Base-by-base conservation (phyloP, 192 early-diverging fungal species). In the Backusella parvicylindrica region DNA sequence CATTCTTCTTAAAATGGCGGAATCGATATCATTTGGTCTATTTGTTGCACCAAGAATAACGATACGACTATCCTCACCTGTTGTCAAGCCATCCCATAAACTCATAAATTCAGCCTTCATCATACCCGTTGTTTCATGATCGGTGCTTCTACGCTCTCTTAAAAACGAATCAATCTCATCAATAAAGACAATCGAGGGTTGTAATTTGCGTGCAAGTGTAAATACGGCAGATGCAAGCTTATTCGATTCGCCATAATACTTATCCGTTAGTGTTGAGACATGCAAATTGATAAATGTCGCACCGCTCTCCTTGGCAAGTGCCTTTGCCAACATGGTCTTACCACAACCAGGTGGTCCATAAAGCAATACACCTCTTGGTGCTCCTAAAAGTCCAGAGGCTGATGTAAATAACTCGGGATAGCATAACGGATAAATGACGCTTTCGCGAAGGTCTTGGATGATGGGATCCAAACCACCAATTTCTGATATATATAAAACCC, bases 21-120 rank as follows among this genome's bases (percentile, higher is more conserved):
- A 87, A 78, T 99, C 98, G 68, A 99, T 96, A 80, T 99, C 98
- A 82, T 94, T 95, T 21, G 98, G 98, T 49, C 98, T 85, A 83
- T 99, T 99, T 0, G 98, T 99, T 1, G 97, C 97, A 53, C 97
- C 97, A 60, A 97, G 76, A 74, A 97, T 92, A 75, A 95, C 84
- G 70, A 92, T 89, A 26, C 85, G 83, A 23, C 72, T 84, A 69
- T 88, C 87, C 66, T 92, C 87, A 28, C 89, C 91, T 1, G 91
- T 90, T 2, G 92, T 91, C 72, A 99, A 84, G 5, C 98, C 98
- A 81, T 99, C 98, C 98, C 98, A 99, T 75, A 99, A 89, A 65
- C 91, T 92, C 96, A 99, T 99, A 80, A 99, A 99, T 85, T 99
- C 98, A 23, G 98, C 97, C 86, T 99, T 99, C 97, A 99, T 99